Evolutionary conservation across 371 early-diverging fungal species (phyloP), one percentile per base, ranked within the genome.

Genomic region (Mortierella sp.): DNA sequence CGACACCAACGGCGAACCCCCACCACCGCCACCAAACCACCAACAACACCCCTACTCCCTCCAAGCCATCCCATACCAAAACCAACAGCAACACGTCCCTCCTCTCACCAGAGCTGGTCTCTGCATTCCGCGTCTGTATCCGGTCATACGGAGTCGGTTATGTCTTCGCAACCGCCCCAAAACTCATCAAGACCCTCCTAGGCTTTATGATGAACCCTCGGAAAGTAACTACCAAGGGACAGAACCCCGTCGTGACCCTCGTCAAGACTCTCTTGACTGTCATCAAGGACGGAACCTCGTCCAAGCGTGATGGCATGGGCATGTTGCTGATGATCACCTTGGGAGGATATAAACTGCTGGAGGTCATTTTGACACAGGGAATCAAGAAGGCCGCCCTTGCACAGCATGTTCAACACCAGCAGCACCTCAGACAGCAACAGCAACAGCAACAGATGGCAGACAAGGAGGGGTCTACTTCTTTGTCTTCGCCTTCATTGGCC

Each of bases 111-210:
- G 87, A 79, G n/a, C 78, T 82, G 11, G 70, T 43, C 21, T 56
- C 77, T 24, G 82, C 87, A 6, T 21, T 86, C 12, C 87, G 80
- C 5, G 87, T 82, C n/a, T 86, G 87, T 54, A 68, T 86, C 49
- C 87, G 87, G 7, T 75, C 87, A n/a, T 82, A 86, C 27, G 87
- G 87, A 8, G 78, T 86, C 71, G 87, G 87, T 27, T 86, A 76
- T 44, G 77, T 82, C 74, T 86, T 86, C 72, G 87, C 83, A 10
- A 82, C 87, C 3, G 87, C 80, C 1, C 87, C 87, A 4, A 86
- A 86, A 60, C 80, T 86, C 51, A 78, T 86, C 87, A 82, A 77
- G 73, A 82, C 87, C 49, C 27, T 86, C 6, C 32, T 86, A 10
- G 65, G 71, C 29, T 86, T 86, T 60, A 41, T 86, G 18, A 54